These are phyloP conservation scores for Podochytrium sp. DNA, from an alignment of 192 early-diverging fungal species.

Conservation along the genomic window DNA sequence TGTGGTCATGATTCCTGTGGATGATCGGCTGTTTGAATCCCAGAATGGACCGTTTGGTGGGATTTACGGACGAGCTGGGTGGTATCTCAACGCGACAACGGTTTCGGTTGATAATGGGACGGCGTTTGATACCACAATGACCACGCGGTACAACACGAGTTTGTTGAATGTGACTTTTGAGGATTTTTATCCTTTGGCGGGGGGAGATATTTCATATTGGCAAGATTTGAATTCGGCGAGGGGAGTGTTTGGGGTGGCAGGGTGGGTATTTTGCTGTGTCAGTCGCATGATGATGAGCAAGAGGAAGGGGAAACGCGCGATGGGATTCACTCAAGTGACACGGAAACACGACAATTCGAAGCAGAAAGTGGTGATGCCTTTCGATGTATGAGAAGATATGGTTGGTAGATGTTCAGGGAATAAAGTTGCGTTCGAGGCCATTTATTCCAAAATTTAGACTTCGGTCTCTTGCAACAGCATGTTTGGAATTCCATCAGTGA, in stretches of 20 bases:
- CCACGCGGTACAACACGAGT: neutral
- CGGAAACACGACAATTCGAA: too few relatives aligned
- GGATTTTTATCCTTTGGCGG: slow-evolving; percentile 8
- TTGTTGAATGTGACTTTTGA: neutral
- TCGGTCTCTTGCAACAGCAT: slow-evolving; percentile 56
- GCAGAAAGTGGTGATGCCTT: too few relatives aligned
- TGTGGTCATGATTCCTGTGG: slow-evolving; percentile 24
- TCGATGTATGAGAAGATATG: too few relatives aligned
- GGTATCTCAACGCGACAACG: slow-evolving; percentile 15
- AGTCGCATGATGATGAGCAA: slow-evolving; percentile 1
- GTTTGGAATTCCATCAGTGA: slow-evolving; percentile 90
- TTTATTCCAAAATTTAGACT: too few relatives aligned
- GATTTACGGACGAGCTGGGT: slow-evolving; percentile 20
- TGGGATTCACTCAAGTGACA: too few relatives aligned
- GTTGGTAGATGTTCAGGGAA: too few relatives aligned
- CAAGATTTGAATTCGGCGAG: slow-evolving; percentile 23
- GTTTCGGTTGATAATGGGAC: neutral
- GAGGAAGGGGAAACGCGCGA: slow-evolving; percentile 15
- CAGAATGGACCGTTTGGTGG: slow-evolving; percentile 29
- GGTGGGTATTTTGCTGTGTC: slow-evolving; percentile 30
- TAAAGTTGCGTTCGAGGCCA: too few relatives aligned
- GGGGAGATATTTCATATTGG: slow-evolving; percentile 23
- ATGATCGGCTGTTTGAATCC: slow-evolving; percentile 31
- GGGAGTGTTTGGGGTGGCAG: slow-evolving; percentile 10
- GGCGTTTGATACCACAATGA: neutral